Evolutionary conservation across 805 yeast species (phyloP).

Genomic region (Yarrowia sp.): DNA sequence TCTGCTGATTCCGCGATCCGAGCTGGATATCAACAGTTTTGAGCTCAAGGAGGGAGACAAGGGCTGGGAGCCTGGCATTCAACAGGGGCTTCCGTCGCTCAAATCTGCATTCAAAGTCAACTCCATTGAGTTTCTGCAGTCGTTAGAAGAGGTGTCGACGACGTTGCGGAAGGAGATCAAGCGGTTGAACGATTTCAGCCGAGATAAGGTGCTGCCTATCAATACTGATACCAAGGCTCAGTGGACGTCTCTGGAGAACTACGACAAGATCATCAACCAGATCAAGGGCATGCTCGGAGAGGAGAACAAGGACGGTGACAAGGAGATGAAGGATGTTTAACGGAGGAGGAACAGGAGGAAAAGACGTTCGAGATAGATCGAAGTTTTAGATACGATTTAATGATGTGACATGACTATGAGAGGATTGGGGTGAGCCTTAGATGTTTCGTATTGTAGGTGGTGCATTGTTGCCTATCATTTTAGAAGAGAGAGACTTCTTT

Average conservation of each 20-base stretch:
- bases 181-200: slow-evolving; percentile 59
- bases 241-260: slow-evolving; percentile 65
- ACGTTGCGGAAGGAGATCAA: slow-evolving; percentile 71
- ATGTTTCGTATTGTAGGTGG: neutral
- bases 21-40: slow-evolving; percentile 42
- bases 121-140: slow-evolving; percentile 58
- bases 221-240: slow-evolving; percentile 74
- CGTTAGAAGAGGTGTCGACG: slow-evolving; percentile 65
- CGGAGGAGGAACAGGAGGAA: neutral
- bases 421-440: no score
- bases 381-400: no score
- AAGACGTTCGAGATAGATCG: no score
- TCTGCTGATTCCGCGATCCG: slow-evolving; percentile 24
- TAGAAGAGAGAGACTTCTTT: no score
- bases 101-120: slow-evolving; percentile 55
- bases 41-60: slow-evolving; percentile 46
- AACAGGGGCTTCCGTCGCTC: slow-evolving; percentile 43
- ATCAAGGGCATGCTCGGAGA: slow-evolving; percentile 13
- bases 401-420: no score
- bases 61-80: slow-evolving; percentile 43
- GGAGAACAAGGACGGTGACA: neutral
- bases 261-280: slow-evolving; percentile 52
- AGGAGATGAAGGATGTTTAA: slow-evolving; percentile 16
- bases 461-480: no score
- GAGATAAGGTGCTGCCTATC: slow-evolving; percentile 67